phyloP scores from a whole-genome alignment of 495 filamentous ascomycete species.

The Xylaria sp. region DNA sequence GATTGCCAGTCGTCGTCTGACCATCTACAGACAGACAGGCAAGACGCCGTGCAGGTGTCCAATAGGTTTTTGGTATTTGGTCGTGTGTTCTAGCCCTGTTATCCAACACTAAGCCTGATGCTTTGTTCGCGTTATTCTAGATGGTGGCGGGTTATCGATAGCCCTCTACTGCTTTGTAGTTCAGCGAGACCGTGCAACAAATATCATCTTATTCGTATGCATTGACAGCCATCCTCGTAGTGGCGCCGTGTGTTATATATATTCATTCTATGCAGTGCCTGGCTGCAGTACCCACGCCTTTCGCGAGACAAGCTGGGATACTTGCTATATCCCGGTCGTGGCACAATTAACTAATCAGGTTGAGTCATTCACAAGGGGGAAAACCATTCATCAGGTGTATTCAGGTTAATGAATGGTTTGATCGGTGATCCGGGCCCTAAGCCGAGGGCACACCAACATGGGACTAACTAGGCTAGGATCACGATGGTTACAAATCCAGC shows the following conservation, averaged over 20 bases:
- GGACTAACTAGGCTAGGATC: neutral
- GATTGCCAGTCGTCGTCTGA: slow-evolving; percentile 4
- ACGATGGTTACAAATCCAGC: slow-evolving; percentile 11
- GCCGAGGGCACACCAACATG: slow-evolving; percentile 7
- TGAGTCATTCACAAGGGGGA: slow-evolving; percentile 19
- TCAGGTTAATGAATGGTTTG: neutral
- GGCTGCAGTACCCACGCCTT: slow-evolving; percentile 15
- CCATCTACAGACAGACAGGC: slow-evolving; percentile 2
- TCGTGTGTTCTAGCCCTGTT: neutral
- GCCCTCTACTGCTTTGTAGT: neutral
- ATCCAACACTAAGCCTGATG: neutral
- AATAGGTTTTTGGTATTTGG: neutral
- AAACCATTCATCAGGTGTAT: neutral
- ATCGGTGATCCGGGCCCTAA: too few relatives aligned
- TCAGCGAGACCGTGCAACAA: neutral
- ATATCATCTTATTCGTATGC: neutral
- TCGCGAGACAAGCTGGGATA: slow-evolving; percentile 10
- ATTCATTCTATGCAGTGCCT: slow-evolving; percentile 2
- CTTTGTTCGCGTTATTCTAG: neutral
- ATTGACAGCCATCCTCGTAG: neutral
- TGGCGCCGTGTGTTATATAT: slow-evolving; percentile 18
- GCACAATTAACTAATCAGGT: slow-evolving; percentile 1
- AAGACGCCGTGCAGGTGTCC: neutral
- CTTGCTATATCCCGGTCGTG: slow-evolving; percentile 10
- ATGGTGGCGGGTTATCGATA: neutral